Percentiles rank a stretch among this genome's conserved stretches.
Conservation (phyloP, 305 asterid genomes). For the Rubia tinctorum region DNA sequence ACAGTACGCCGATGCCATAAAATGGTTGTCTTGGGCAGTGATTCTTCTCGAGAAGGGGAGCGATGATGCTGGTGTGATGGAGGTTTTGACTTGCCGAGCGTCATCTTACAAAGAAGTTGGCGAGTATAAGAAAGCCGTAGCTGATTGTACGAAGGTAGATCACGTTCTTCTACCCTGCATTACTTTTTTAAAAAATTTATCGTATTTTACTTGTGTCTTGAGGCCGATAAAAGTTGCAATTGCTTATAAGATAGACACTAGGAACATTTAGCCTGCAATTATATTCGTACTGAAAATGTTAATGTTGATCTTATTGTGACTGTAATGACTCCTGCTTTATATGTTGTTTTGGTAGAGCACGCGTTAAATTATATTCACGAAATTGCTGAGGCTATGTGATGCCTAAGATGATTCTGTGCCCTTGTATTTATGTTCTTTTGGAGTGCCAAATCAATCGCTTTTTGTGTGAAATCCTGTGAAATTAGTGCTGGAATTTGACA, state of each 20-base stretch:
- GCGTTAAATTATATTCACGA: background rate
- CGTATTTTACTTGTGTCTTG: background rate
- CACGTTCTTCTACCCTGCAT: background rate
- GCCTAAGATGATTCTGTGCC: background rate
- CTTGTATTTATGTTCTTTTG: too few species aligned
- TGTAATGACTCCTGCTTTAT: too few species aligned
- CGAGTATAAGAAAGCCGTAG: conserved; percentile 96
- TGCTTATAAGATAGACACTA: background rate
- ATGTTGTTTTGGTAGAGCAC: too few species aligned
- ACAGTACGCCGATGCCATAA: conserved; percentile 91
- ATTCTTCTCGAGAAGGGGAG: conserved; percentile 67
- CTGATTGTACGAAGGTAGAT: conserved; percentile 88
- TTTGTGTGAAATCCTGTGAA: background rate
- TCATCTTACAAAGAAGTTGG: conserved; percentile 96
- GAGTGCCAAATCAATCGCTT: background rate
- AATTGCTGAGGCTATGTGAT: background rate
- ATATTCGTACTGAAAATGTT: background rate
- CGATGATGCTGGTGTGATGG: conserved; percentile 48
- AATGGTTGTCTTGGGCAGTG: conserved; percentile 94
- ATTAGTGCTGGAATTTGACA: conserved; percentile 9
- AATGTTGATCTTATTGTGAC: too few species aligned
- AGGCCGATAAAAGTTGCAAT: background rate
- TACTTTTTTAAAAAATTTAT: background rate
- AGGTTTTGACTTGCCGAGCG: conserved; percentile 71
- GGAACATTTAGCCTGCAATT: background rate